Evolutionary conservation across 2,329 filamentous ascomycete species (phyloP).

Genomic region (Drechslerella dactyloides): DNA sequence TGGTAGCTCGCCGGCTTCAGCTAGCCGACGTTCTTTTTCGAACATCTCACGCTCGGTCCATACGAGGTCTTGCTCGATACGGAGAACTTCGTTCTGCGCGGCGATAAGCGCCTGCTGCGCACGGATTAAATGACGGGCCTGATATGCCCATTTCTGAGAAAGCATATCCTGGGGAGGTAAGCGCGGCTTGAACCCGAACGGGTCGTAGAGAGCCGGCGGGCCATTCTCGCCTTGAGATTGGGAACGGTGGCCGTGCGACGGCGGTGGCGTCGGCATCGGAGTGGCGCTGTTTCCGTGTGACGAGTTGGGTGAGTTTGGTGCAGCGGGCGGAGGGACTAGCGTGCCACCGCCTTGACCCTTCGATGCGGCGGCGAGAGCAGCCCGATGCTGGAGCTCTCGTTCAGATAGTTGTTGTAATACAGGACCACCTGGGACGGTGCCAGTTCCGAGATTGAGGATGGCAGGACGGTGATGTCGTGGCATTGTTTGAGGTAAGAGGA

Average conservation of each 20-base stretch:
- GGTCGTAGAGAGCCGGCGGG: conserved; percentile 44
- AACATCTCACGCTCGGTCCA: conserved; percentile 51
- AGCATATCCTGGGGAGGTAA: conserved; percentile 48
- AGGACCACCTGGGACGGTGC: conserved; percentile 18
- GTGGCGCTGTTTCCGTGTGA: conserved; percentile 49
- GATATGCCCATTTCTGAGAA: conserved; percentile 47
- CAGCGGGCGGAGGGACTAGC: conserved; percentile 16
- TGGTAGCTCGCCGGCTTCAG: conserved; percentile 31
- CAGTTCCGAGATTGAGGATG: conserved; percentile 34
- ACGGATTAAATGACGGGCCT: conserved; percentile 47
- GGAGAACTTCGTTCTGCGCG: conserved; percentile 45
- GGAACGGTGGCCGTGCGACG: conserved; percentile 45
- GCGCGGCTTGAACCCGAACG: conserved; percentile 42
- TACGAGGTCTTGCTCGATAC: conserved; percentile 49
- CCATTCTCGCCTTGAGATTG: conserved; percentile 43
- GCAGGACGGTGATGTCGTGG: conserved; percentile 31
- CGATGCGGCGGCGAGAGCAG: conserved; percentile 20
- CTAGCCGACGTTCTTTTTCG: conserved; percentile 45
- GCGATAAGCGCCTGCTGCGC: conserved; percentile 45
- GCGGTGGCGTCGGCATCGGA: conserved; percentile 48
- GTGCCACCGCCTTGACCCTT: conserved; percentile 16
- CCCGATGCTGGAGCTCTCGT: background rate
- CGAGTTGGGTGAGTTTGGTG: conserved; percentile 45
- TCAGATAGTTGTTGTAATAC: conserved; percentile 5
- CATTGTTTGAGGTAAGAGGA: conserved; percentile 35